A percentile compares a stretch with the other conserved stretches of the same genome.
Evolutionary conservation across 139 green algal genomes (phyloP).

Genomic region (Micractinium conductrix): DNA sequence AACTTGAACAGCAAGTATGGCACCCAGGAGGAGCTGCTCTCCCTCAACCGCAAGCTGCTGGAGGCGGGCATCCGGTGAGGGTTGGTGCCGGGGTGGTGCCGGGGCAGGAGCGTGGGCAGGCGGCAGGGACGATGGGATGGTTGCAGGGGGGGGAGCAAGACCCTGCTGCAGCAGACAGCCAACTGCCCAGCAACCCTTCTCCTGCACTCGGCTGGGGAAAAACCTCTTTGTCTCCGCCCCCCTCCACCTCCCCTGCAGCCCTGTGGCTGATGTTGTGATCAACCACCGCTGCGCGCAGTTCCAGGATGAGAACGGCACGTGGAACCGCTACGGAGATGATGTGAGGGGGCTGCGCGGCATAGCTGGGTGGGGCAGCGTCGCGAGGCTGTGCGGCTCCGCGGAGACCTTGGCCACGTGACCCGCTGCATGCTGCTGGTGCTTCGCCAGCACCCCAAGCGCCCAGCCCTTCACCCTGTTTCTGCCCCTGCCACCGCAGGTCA

Average conservation of each 20-base stretch:
- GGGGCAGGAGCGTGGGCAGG: no score
- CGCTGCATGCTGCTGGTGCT: neutral
- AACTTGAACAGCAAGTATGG: constrained; percentile 79
- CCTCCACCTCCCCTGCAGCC: neutral
- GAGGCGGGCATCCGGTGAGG: constrained; percentile 68
- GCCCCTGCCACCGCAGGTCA: constrained; percentile 3
- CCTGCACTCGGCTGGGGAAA: no score
- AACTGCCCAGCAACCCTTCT: no score
- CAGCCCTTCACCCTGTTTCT: neutral
- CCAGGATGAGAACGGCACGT: constrained; percentile 71
- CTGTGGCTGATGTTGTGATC: constrained; percentile 93
- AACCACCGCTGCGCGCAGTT: constrained; percentile 87
- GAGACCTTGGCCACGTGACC: no score
- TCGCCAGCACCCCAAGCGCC: neutral
- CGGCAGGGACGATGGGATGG: no score
- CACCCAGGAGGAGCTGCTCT: constrained; percentile 68
- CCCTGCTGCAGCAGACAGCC: no score
- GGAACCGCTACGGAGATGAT: constrained; percentile 70
- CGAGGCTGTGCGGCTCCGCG: no score
- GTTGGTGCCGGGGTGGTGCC: no score
- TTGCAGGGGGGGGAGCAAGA: no score
- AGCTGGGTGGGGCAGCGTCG: no score
- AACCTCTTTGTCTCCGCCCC: neutral
- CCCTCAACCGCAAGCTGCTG: constrained; percentile 68
- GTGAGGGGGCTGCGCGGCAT: neutral